Evolutionary conservation across 306 rosid genomes (phyloP).

Genomic region (Begonia masoniana): DNA sequence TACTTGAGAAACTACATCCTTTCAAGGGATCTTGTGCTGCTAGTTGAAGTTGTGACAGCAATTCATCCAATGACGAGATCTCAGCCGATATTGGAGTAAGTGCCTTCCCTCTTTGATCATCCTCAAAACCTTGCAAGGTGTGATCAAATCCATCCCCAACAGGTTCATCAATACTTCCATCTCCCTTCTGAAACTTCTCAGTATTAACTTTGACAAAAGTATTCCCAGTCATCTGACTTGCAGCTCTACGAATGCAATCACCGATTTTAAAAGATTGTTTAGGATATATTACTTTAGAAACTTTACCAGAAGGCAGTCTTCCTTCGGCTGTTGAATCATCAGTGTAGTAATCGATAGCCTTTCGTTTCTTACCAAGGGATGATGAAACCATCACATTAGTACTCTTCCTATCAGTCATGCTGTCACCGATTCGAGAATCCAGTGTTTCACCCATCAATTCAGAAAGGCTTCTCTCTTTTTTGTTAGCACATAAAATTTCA

Average conservation of each 20-base stretch:
- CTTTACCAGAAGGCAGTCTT: constrained; percentile 47
- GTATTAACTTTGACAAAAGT: constrained; percentile 33
- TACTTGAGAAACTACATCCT: constrained; percentile 22
- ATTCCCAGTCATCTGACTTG: constrained; percentile 76
- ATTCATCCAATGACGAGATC: constrained; percentile 50
- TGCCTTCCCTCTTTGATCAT: constrained; percentile 26
- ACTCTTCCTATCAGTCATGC: constrained; percentile 33
- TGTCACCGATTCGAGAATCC: constrained; percentile 33
- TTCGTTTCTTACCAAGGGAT: constrained; percentile 40
- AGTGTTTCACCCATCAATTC: constrained; percentile 49
- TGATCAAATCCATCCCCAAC: constrained; percentile 29
- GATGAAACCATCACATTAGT: constrained; percentile 21
- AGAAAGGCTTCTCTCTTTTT: constrained; percentile 65
- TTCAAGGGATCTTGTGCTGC: constrained; percentile 62
- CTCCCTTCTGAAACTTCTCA: constrained; percentile 45
- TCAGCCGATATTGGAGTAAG: constrained; percentile 21
- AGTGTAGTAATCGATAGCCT: constrained; percentile 30
- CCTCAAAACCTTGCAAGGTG: constrained; percentile 30
- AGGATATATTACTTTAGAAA: constrained; percentile 22
- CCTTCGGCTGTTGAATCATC: constrained; percentile 36
- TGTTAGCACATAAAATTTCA: constrained; percentile 34
- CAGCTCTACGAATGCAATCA: constrained; percentile 85
- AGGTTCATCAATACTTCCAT: constrained; percentile 24
- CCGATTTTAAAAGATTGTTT: constrained; percentile 78
- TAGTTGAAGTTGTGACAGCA: constrained; percentile 52